Conservation (phyloP, 2,329 filamentous ascomycete genomes). For the Sporothrix schenckii region DNA sequence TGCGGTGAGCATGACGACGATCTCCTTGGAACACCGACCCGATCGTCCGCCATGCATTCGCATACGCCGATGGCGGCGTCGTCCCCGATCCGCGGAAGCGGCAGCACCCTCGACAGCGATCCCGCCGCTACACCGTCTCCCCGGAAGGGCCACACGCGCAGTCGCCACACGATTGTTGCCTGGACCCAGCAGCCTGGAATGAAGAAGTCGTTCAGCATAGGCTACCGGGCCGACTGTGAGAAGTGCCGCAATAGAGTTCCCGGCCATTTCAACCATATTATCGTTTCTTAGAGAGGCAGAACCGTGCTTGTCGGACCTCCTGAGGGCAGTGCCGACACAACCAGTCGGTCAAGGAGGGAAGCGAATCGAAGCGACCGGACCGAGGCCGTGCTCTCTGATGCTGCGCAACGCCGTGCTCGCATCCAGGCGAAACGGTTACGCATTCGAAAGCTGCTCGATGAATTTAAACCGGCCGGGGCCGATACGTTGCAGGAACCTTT, state of each 20-base stretch:
- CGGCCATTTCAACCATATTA: slow-evolving; percentile 80
- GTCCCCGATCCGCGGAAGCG: slow-evolving; percentile 25
- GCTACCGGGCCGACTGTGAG: slow-evolving; percentile 75
- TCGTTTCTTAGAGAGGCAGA: slow-evolving; percentile 57
- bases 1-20: slow-evolving; percentile 19
- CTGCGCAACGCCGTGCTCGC: neutral
- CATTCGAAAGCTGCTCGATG: neutral
- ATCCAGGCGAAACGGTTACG: slow-evolving; percentile 7
- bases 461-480: neutral
- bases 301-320: neutral
- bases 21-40: slow-evolving; percentile 37
- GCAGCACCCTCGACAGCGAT: slow-evolving; percentile 39
- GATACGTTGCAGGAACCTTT: neutral
- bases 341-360: neutral
- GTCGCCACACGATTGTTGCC: slow-evolving; percentile 61
- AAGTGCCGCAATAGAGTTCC: slow-evolving; percentile 75
- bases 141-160: slow-evolving; percentile 59
- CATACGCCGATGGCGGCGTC: slow-evolving; percentile 22
- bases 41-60: slow-evolving; percentile 20
- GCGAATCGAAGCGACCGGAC: neutral
- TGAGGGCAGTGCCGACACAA: neutral
- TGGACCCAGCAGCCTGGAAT: slow-evolving; percentile 65
- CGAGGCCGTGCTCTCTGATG: neutral
- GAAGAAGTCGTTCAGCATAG: slow-evolving; percentile 76
- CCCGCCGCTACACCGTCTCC: slow-evolving; percentile 54